These are phyloP conservation scores for Blastosporella zonata DNA, from an alignment of 1,284 basidiomycete genomes.

Conservation along the genomic window DNA sequence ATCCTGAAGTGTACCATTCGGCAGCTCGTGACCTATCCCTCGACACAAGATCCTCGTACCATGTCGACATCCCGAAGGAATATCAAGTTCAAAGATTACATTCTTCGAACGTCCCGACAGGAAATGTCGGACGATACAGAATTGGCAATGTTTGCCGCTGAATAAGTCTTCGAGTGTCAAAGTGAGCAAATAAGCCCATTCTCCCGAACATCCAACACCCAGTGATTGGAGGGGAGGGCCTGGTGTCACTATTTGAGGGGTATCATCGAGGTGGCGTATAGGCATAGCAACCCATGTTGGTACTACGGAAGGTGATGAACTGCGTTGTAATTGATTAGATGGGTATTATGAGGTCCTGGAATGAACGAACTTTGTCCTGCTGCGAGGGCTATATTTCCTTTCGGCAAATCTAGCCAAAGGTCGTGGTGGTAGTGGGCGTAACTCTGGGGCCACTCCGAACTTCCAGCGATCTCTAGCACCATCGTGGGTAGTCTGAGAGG, in stretches of 20 bases:
- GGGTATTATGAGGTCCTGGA: background rate
- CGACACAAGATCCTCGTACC: constrained; percentile 82
- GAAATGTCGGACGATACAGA: constrained; percentile 74
- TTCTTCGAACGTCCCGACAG: constrained; percentile 62
- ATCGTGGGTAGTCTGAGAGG: background rate
- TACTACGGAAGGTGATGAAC: constrained; percentile 1
- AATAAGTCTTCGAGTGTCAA: constrained; percentile 86
- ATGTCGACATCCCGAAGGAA: constrained; percentile 67
- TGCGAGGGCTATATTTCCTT: background rate
- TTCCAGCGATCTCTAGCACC: background rate
- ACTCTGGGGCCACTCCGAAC: background rate
- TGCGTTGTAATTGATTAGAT: constrained; percentile 2
- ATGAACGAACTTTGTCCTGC: constrained; percentile 1
- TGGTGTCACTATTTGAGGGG: constrained; percentile 6
- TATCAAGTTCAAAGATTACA: constrained; percentile 71
- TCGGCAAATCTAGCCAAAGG: background rate
- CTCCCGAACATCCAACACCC: constrained; percentile 29
- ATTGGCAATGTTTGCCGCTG: constrained; percentile 74
- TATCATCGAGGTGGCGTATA: constrained; percentile 12
- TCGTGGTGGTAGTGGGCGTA: background rate
- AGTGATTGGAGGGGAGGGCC: constrained; percentile 30
- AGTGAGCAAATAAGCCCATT: constrained; percentile 68
- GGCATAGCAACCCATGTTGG: constrained; percentile 4
- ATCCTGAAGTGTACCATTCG: constrained; percentile 68
- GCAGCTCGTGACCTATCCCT: constrained; percentile 74